A percentile compares a stretch with the other conserved stretches of the same genome.
phyloP scores from a whole-genome alignment of 139 green algal genomes.

The Mesostigma viride region DNA sequence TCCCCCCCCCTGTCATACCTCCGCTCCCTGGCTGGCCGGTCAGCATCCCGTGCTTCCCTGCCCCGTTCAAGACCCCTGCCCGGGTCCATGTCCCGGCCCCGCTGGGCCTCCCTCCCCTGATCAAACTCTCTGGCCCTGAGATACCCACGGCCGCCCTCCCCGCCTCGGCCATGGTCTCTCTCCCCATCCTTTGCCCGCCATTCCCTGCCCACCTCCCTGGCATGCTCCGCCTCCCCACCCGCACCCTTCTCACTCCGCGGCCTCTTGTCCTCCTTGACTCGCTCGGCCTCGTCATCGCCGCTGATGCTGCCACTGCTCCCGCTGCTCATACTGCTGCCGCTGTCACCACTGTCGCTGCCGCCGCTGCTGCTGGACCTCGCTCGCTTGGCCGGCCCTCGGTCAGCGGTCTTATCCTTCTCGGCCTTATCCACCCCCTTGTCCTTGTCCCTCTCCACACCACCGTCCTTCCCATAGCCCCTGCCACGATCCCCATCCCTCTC shows the following conservation, averaged over 20 bases:
- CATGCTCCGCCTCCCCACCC: background rate
- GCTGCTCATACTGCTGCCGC: background rate
- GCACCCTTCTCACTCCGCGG: background rate
- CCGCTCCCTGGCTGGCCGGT: too few relatives aligned
- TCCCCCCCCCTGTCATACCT: too few relatives aligned
- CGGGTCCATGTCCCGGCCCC: too few relatives aligned
- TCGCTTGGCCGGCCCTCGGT: background rate
- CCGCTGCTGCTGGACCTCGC: background rate
- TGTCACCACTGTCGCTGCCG: background rate
- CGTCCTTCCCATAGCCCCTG: background rate
- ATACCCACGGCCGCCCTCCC: background rate
- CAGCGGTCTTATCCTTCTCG: background rate
- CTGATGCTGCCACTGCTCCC: background rate
- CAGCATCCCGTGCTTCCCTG: too few relatives aligned
- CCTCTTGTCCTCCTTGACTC: background rate
- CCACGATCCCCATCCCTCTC: background rate
- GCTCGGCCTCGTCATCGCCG: background rate
- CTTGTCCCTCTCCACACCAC: background rate
- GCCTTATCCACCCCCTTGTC: background rate
- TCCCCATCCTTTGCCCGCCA: background rate
- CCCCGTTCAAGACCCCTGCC: too few relatives aligned
- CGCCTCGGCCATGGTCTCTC: too few relatives aligned
- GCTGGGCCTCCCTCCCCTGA: background rate
- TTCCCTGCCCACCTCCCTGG: background rate
- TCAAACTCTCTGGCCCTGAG: background rate